Conservation (phyloP, 2,329 filamentous ascomycete species). For the Talaromyces marneffei region DNA sequence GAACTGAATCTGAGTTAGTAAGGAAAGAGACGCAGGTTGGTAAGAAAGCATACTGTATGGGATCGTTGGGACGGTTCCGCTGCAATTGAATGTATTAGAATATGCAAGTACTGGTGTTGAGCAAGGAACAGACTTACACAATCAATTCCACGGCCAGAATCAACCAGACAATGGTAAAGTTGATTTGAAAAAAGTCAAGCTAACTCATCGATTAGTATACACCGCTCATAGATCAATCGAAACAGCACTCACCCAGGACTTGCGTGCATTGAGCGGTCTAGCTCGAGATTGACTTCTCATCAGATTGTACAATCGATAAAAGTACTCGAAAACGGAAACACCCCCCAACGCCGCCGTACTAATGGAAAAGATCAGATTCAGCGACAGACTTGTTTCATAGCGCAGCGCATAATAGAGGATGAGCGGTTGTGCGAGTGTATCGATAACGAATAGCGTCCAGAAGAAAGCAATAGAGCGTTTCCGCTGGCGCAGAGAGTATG, state of each 20-base stretch:
- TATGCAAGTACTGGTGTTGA: background rate
- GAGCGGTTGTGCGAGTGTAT: slow-evolving; percentile 55
- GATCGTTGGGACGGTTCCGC: slow-evolving; percentile 37
- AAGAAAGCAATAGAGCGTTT: slow-evolving; percentile 54
- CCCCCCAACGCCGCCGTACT: slow-evolving; percentile 38
- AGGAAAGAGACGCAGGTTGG: background rate
- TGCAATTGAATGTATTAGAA: slow-evolving; percentile 12
- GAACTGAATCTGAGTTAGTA: slow-evolving; percentile 24
- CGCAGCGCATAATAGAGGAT: slow-evolving; percentile 57
- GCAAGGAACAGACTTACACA: slow-evolving; percentile 27
- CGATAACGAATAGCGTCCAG: slow-evolving; percentile 55
- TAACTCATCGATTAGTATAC: slow-evolving; percentile 17
- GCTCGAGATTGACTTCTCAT: slow-evolving; percentile 33
- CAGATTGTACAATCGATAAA: slow-evolving; percentile 37
- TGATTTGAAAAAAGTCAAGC: slow-evolving; percentile 44
- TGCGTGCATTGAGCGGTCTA: slow-evolving; percentile 37
- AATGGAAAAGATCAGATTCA: slow-evolving; percentile 41
- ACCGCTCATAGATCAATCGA: background rate
- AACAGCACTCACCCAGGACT: slow-evolving; percentile 35
- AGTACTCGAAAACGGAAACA: slow-evolving; percentile 40
- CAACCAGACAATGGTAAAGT: slow-evolving; percentile 42
- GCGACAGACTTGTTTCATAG: slow-evolving; percentile 49
- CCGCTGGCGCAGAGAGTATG: slow-evolving; percentile 51
- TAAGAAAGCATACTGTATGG: slow-evolving; percentile 31
- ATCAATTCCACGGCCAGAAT: slow-evolving; percentile 40